phyloP scores from a whole-genome alignment of 768 basidiomycete genomes.

The Auricularia sp. region DNA sequence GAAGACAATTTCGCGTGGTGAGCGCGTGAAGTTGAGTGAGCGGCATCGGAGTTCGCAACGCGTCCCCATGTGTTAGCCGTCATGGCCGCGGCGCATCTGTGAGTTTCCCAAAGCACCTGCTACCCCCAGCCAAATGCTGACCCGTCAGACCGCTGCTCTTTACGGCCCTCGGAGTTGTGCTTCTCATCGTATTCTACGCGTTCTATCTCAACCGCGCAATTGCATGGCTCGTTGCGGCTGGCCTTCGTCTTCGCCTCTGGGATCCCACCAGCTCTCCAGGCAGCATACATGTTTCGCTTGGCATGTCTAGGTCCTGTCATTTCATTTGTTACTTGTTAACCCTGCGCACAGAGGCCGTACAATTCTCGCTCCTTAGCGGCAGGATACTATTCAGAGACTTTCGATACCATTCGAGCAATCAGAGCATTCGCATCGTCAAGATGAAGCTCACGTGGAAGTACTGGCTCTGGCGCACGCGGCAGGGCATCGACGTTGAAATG shows the following conservation, averaged over 20 bases:
- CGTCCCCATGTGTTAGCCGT: neutral
- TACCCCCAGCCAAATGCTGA: no score
- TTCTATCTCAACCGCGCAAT: neutral
- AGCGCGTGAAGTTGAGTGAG: no score
- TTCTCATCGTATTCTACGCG: neutral
- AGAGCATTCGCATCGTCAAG: conserved; percentile 75
- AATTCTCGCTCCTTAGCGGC: conserved; percentile 81
- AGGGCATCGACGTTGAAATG: conserved; percentile 56
- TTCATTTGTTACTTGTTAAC: neutral
- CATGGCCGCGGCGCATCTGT: neutral
- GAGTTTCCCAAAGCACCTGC: neutral
- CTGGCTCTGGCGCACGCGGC: conserved; percentile 75
- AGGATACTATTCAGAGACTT: conserved; percentile 82
- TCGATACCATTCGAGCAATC: conserved; percentile 84
- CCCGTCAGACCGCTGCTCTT: neutral
- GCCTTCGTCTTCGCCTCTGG: neutral
- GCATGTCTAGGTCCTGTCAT: neutral
- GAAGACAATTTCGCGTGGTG: no score
- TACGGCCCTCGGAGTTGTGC: neutral
- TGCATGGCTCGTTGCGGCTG: neutral
- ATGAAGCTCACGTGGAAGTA: conserved; percentile 88
- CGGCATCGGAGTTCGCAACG: no score
- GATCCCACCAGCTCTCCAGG: neutral
- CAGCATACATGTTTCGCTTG: neutral
- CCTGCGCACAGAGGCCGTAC: conserved; percentile 59